Evolutionary conservation across 1,284 basidiomycete species (phyloP).

Genomic region (Mycosarcoma maydis): DNA sequence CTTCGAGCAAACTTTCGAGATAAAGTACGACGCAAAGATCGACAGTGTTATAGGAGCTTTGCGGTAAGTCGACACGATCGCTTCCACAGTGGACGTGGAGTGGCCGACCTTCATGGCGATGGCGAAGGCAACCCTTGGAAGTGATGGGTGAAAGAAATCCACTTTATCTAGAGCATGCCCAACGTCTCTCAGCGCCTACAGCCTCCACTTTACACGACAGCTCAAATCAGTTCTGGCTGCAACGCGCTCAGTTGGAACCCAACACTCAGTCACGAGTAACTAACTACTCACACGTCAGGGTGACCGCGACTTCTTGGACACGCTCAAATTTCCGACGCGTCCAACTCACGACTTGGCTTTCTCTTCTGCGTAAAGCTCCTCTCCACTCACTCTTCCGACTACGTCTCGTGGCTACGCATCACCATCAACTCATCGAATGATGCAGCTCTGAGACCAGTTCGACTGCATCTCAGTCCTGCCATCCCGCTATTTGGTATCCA

Average conservation of each 20-base stretch:
- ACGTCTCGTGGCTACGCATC: no score
- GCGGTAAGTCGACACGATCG: constrained; percentile 21
- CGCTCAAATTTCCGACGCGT: constrained; percentile 1
- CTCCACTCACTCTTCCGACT: no score
- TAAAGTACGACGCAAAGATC: constrained; percentile 29
- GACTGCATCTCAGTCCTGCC: neutral
- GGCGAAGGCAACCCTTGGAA: neutral
- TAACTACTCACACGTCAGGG: no score
- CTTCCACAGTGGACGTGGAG: constrained; percentile 5
- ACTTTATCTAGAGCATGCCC: no score
- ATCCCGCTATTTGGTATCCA: no score
- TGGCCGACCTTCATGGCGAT: constrained; percentile 5
- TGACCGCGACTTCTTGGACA: no score
- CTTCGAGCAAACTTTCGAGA: constrained; percentile 25
- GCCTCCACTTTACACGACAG: constrained; percentile 34
- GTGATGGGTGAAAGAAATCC: no score
- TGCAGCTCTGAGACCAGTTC: neutral
- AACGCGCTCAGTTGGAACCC: constrained; percentile 6
- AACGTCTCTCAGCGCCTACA: no score
- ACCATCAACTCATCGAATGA: neutral
- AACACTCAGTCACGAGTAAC: no score
- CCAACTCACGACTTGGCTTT: no score
- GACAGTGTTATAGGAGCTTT: constrained; percentile 32
- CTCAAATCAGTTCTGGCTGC: neutral
- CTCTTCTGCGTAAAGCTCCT: no score